These are phyloP conservation scores for Phytopythium vexans DNA, from an alignment of 352 stramenopile genomes.

Conservation along the genomic window DNA sequence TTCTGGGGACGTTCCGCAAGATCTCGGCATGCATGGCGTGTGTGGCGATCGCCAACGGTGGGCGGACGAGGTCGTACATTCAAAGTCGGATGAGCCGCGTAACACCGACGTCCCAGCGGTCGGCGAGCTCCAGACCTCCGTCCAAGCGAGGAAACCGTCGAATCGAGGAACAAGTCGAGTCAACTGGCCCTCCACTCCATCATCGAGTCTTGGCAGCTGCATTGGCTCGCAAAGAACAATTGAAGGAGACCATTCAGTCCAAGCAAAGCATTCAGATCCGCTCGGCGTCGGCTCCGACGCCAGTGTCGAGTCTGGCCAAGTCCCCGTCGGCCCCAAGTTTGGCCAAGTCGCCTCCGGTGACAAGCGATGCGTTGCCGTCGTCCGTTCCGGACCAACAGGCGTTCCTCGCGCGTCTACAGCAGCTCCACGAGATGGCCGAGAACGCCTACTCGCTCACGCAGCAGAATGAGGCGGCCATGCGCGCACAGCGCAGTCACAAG, in stretches of 20 bases:
- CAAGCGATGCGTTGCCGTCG: constrained; percentile 3
- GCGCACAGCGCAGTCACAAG: too few relatives aligned
- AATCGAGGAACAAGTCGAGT: too few relatives aligned
- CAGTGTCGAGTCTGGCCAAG: neutral
- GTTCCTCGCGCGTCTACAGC: constrained; percentile 19
- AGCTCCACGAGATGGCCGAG: constrained; percentile 26
- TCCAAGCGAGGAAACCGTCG: too few relatives aligned
- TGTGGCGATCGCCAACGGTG: constrained; percentile 32
- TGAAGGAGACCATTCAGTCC: neutral
- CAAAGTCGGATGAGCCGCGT: too few relatives aligned
- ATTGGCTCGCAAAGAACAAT: neutral
- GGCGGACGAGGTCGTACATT: constrained; percentile 1
- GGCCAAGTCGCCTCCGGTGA: neutral
- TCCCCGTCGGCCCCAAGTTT: neutral
- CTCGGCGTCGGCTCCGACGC: neutral
- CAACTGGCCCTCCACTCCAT: too few relatives aligned
- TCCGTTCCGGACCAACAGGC: constrained; percentile 6
- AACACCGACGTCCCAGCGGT: too few relatives aligned
- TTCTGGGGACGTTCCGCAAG: constrained; percentile 41
- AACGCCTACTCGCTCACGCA: constrained; percentile 25
- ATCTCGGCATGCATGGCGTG: constrained; percentile 36
- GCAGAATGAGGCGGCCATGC: constrained; percentile 11
- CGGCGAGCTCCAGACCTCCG: too few relatives aligned
- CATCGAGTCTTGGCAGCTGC: too few relatives aligned
- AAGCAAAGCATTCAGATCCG: neutral